Evolutionary conservation across 1,284 basidiomycete genomes (phyloP).

Genomic region (Tremellales sp.): DNA sequence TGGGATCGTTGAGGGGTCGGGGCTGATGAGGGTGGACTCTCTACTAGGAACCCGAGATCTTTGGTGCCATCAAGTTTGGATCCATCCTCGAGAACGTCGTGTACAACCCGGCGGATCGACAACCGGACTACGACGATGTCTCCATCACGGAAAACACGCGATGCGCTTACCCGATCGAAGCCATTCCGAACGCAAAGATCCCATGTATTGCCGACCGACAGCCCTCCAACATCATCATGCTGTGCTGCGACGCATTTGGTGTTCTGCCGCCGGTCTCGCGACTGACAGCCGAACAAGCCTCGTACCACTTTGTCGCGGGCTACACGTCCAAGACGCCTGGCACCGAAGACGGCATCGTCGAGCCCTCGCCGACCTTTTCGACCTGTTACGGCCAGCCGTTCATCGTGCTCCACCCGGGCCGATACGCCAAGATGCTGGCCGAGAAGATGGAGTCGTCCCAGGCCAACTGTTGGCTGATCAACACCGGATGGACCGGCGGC

Average conservation of each 20-base stretch:
- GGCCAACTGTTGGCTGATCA: slow-evolving; percentile 97
- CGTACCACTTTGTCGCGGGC: slow-evolving; percentile 94
- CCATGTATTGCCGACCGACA: slow-evolving; percentile 80
- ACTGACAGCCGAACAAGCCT: slow-evolving; percentile 89
- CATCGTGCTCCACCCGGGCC: slow-evolving; percentile 91
- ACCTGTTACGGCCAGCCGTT: slow-evolving; percentile 99
- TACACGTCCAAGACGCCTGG: slow-evolving; percentile 88
- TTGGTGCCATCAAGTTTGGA: slow-evolving; percentile 89
- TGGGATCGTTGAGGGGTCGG: not conserved
- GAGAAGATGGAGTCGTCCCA: slow-evolving; percentile 88
- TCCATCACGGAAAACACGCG: slow-evolving; percentile 99
- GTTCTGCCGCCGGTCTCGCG: slow-evolving; percentile 94
- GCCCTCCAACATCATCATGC: slow-evolving; percentile 89
- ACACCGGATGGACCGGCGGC: slow-evolving; percentile 97
- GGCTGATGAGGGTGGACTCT: slow-evolving; percentile 7
- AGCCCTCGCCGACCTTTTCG: slow-evolving; percentile 98
- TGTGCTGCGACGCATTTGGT: slow-evolving; percentile 97
- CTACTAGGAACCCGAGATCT: slow-evolving; percentile 88
- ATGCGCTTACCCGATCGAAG: slow-evolving; percentile 96
- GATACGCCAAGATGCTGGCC: slow-evolving; percentile 96
- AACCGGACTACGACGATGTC: slow-evolving; percentile 93
- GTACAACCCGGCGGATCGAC: slow-evolving; percentile 82
- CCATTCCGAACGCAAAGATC: slow-evolving; percentile 91
- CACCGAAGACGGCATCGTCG: slow-evolving; percentile 95
- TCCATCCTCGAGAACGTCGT: slow-evolving; percentile 99